Evolutionary conservation across 495 filamentous ascomycete species (phyloP), one percentile per base, ranked within the genome.

Genomic region (Aspergillus cristatus): DNA sequence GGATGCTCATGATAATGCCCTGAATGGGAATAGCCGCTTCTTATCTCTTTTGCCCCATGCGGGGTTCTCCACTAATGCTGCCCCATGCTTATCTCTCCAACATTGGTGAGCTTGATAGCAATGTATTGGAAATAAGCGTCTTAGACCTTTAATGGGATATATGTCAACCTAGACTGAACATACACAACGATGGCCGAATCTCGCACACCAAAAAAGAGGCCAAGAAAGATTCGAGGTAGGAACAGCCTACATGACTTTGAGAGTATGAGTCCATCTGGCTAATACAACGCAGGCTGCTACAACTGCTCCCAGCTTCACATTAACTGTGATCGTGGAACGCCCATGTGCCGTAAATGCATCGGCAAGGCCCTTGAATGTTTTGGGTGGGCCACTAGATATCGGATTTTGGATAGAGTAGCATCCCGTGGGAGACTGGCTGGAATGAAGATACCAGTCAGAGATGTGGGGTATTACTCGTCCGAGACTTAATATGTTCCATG

Each of bases 401-500:
- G 35, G 3, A 37, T 32, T 28, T 26, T 24, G 8, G 14, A 43
- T 3, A 34, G 40, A 3, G 15, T 43, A 16, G 40, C 40, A 5
- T 36, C 32, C 25, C 34, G 40, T n/a, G 40, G 40, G 15, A 43
- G 37, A 15, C 32, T 37, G 40, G 37, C 32, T 32, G 40, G 40
- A 10, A 43, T 37, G 28, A 22, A 33, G 12, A 26, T 26, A 11
- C 24, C 24, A 11, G 24, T 26, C 11, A 11, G 24, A 11, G 24
- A 26, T 26, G 11, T 26, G 11, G 24, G 11, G 24, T 26, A 26
- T 26, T 26, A 26, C 11, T 26, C 24, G 24, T 26, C 24, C 11
- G 6, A 11, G 6, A 26, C 24, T 26, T 26, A 26, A 26, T 26
- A 26, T 26, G 6, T 26, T 6, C 11, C 6, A 6, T 26, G 6